Evolutionary conservation across 2,329 filamentous ascomycete genomes (phyloP), one percentile per base, ranked within the genome.

Genomic region (Penicillium paneum): DNA sequence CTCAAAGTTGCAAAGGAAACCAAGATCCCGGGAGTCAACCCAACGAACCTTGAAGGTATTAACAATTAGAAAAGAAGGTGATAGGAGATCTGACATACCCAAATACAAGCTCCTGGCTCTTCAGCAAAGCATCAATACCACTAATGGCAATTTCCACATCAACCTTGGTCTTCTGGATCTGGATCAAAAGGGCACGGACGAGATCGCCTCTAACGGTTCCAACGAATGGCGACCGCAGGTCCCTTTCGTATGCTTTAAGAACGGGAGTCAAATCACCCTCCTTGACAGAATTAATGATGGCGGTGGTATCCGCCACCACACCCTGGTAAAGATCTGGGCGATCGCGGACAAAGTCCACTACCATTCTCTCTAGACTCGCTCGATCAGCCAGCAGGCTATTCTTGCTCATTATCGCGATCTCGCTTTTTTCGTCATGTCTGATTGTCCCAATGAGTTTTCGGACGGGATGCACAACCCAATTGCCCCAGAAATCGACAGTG

Each of bases 91-190:
- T 7, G 8, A 64, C 70, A 50, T 70, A 80, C 74, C 81, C 94
- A 75, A 99, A 99, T 24, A 99, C 90, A 44, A 99, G 82, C 70
- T 99, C 93, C 70, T 99, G 94, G 67, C 92, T 97, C 77, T 94
- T 96, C 54, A 99, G 81, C 31, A 99, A 82, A 32, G 91, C 85
- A 77, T 99, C 93, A 61, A 99, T 99, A 17, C 94, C 94, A 56
- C 89, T 91, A 77, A 99, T 92, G 13, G 94, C 94, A 57, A 97
- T 87, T 73, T 99, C 94, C 12, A 99, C 86, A 68, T 99, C 94
- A 8, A 99, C 94, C 78, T 99, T 99, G 21, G 94, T 97, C 80
- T 99, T 99, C 68, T 99, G 94, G 35, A 99, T 87, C 70, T 99
- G 94, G 52, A 99, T 97, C 41, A 99, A 80, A 28, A 99, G 83